Evolutionary conservation across 306 rosid genomes (phyloP), one percentile per base, ranked within the genome.

Genomic region (Prunus kanzakura): DNA sequence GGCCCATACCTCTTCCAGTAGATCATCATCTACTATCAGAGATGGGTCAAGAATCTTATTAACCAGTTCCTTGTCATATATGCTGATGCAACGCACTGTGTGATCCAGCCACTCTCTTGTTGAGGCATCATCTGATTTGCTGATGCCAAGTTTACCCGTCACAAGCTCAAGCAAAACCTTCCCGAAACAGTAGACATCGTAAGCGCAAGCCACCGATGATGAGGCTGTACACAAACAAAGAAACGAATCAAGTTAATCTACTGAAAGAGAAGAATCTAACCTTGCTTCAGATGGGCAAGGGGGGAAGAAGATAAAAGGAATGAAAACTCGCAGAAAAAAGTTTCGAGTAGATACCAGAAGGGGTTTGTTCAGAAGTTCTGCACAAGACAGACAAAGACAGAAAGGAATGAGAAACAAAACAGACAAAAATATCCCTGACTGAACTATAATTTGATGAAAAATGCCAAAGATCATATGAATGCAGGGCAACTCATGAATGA

Each of bases 1-100:
- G 15, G 98, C 97, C 99, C 98, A 96, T 23, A 91, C 96, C 82
- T 96, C 99, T 79, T 96, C 97, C 79, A 96, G 43, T 23, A 92
- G 83, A 86, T 96, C 99, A 67, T 96, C 99, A 57, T 96, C 91
- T 65, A 96, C 81, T 11, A 96, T 88, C 71, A 96, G 82, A 64
- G 90, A 84, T 3, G 99, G 93, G 61, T 96, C 99, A 5, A 92
- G 82, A 38, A 96, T 92, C 84, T 86, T 92, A 1, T 67, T 86
- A 60, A 96, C 54, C 58, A 78, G 84, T 45, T 92, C 98, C 82
- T 86, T 92, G 54, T 96, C 97, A 8, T 79, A 79, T 74, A 91
- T 84, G 78, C 76, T 92, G 58, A 96, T 86, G 86, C 67, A 76
- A 60, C 86, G 82, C 71, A 92, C 43, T 10, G 93, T 89, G 49